Conservation (phyloP, 164 flowering plant species). For the Aristolochia contorta region DNA sequence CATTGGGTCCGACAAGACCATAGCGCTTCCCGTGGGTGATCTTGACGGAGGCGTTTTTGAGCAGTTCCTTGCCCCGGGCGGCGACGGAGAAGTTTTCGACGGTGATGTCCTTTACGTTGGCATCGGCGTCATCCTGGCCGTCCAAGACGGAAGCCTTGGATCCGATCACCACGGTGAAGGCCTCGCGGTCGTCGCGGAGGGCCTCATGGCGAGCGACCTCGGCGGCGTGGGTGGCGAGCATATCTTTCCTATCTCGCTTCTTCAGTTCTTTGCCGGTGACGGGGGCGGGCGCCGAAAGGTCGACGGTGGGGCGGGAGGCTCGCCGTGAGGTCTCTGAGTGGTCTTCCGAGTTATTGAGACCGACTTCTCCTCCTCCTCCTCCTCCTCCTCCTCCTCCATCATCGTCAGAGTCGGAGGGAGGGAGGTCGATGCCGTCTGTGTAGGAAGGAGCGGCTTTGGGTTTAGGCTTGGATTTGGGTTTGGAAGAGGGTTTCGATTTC, state of each 20-base stretch:
- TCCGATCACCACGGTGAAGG: slow-evolving; percentile 28
- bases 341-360: slow-evolving; percentile 18
- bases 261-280: slow-evolving; percentile 54
- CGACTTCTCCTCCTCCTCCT: slow-evolving; percentile 52
- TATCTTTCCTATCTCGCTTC: slow-evolving; percentile 68
- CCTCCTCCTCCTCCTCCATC: no score
- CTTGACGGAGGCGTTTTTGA: slow-evolving; percentile 11
- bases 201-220: slow-evolving; percentile 55
- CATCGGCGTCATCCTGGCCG: slow-evolving; percentile 9
- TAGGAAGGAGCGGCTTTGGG: slow-evolving; percentile 44
- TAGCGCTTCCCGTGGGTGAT: slow-evolving; percentile 16
- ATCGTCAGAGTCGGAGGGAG: slow-evolving; percentile 53
- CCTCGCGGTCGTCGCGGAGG: slow-evolving; percentile 69
- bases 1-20: slow-evolving; percentile 71
- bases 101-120: slow-evolving; percentile 16
- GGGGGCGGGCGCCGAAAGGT: slow-evolving; percentile 16
- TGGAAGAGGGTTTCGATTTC: slow-evolving; percentile 37
- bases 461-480: slow-evolving; percentile 22
- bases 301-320: slow-evolving; percentile 3
- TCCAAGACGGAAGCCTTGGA: slow-evolving; percentile 5
- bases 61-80: slow-evolving; percentile 14
- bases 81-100: slow-evolving; percentile 15
- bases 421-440: slow-evolving; percentile 66
- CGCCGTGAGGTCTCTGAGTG: not conserved
- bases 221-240: slow-evolving; percentile 39